phyloP scores from a whole-genome alignment of 2,329 filamentous ascomycete genomes.

The Colletotrichum sp. region DNA sequence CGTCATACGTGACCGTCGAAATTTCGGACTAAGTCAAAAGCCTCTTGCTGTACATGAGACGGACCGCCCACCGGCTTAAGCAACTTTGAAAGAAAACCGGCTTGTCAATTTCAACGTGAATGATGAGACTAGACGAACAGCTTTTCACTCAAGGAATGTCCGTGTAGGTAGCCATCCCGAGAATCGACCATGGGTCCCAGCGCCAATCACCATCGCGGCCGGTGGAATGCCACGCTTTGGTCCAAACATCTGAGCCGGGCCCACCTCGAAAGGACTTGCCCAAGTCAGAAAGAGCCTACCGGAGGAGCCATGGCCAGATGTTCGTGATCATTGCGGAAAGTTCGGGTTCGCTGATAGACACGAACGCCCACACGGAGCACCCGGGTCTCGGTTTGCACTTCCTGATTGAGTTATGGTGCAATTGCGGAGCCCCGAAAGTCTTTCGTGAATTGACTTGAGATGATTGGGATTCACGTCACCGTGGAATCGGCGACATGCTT shows the following conservation, averaged over 20 bases:
- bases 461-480: background rate
- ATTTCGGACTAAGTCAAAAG: background rate
- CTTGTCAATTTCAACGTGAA: background rate
- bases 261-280: background rate
- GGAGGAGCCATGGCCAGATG: background rate
- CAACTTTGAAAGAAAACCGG: background rate
- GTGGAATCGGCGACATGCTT: background rate
- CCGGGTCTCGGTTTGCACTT: background rate
- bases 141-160: background rate
- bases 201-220: background rate
- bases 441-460: background rate
- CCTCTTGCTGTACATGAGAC: background rate
- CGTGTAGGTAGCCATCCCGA: background rate
- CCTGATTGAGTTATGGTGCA: background rate
- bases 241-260: background rate
- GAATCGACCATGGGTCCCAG: background rate
- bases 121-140: constrained; percentile 5
- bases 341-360: background rate
- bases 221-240: background rate
- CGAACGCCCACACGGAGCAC: background rate
- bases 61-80: background rate
- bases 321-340: background rate
- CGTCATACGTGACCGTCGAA: background rate
- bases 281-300: background rate
- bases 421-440: background rate